Evolutionary conservation across 2,329 filamentous ascomycete species (phyloP).

Genomic region (Verticillium nonalfalfae): DNA sequence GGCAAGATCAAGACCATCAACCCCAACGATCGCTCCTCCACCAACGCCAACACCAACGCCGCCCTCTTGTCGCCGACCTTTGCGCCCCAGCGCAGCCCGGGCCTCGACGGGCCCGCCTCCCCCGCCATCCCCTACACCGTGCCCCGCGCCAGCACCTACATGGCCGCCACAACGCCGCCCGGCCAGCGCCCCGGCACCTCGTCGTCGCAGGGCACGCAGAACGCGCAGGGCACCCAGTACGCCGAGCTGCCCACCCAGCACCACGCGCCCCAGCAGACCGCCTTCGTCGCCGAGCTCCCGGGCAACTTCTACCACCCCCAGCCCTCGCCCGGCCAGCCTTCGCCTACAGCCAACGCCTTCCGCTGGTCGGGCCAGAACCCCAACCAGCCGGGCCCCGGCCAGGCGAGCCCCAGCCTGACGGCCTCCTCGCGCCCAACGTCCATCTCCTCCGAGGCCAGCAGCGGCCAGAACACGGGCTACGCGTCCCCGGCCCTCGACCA

Average conservation of each 20-base stretch:
- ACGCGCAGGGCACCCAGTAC: slow-evolving; percentile 18
- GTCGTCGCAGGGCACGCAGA: slow-evolving; percentile 12
- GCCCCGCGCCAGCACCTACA: slow-evolving; percentile 16
- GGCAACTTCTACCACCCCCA: slow-evolving; percentile 42
- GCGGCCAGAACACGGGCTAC: slow-evolving; percentile 17
- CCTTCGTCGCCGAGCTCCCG: slow-evolving; percentile 32
- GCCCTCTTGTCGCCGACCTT: slow-evolving; percentile 6
- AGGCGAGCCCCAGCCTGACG: slow-evolving; percentile 17
- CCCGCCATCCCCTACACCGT: slow-evolving; percentile 3
- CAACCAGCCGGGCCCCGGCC: slow-evolving; percentile 14
- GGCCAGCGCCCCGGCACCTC: not conserved
- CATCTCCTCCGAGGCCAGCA: slow-evolving; percentile 19
- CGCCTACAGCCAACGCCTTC: slow-evolving; percentile 9
- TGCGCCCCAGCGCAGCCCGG: slow-evolving; percentile 6
- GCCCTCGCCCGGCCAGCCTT: slow-evolving; percentile 18
- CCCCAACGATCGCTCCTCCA: slow-evolving; percentile 41
- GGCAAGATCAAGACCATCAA: slow-evolving; percentile 56
- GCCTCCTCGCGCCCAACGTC: slow-evolving; percentile 29
- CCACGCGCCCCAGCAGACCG: slow-evolving; percentile 5
- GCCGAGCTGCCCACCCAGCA: slow-evolving; percentile 13
- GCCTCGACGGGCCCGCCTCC: slow-evolving; percentile 11
- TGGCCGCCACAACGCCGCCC: slow-evolving; percentile 4
- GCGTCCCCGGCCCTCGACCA: slow-evolving; percentile 32
- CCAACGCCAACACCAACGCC: slow-evolving; percentile 2
- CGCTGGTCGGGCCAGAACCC: slow-evolving; percentile 18